phyloP scores from a whole-genome alignment of 352 stramenopile genomes.

The Phytophthora megakarya region DNA sequence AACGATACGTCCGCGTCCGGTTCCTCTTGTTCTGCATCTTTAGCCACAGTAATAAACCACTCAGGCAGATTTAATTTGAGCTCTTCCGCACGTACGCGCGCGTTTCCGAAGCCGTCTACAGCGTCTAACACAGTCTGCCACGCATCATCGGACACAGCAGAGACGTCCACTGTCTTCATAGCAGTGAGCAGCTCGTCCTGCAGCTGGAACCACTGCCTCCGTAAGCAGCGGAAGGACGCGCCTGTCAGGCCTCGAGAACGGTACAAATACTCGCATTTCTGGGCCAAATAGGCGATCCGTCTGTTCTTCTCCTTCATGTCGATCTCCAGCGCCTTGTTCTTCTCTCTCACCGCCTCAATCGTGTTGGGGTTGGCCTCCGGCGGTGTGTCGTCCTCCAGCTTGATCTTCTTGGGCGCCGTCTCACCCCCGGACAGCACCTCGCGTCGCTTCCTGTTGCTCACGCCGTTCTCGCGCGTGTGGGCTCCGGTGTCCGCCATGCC shows the following conservation, averaged over 20 bases:
- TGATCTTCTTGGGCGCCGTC: constrained; percentile 64
- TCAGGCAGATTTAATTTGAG: constrained; percentile 63
- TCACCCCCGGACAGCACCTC: constrained; percentile 29
- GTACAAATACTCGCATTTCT: constrained; percentile 76
- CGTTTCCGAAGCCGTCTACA: constrained; percentile 50
- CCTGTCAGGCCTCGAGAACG: constrained; percentile 51
- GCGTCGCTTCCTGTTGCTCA: constrained; percentile 48
- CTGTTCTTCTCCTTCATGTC: constrained; percentile 86
- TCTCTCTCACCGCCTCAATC: constrained; percentile 72
- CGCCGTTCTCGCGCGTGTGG: constrained; percentile 34
- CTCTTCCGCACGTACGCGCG: constrained; percentile 45
- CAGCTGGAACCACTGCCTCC: constrained; percentile 67
- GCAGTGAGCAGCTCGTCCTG: constrained; percentile 58
- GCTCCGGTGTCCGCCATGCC: constrained; percentile 36
- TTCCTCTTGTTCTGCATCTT: constrained; percentile 47
- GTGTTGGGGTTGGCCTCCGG: constrained; percentile 78
- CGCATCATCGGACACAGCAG: constrained; percentile 19
- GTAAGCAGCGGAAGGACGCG: constrained; percentile 60
- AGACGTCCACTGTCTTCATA: constrained; percentile 30
- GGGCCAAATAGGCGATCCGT: constrained; percentile 64
- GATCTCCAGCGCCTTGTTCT: constrained; percentile 76
- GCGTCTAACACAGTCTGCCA: constrained; percentile 44
- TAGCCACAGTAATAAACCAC: constrained; percentile 72
- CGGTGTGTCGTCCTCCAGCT: constrained; percentile 61
- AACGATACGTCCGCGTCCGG: constrained; percentile 36